Percentiles rank a stretch among this genome's conserved stretches.
These are phyloP conservation scores for Lecanoromycetidae sp. DNA, from an alignment of 2,329 filamentous ascomycete genomes.

Conservation along the genomic window DNA sequence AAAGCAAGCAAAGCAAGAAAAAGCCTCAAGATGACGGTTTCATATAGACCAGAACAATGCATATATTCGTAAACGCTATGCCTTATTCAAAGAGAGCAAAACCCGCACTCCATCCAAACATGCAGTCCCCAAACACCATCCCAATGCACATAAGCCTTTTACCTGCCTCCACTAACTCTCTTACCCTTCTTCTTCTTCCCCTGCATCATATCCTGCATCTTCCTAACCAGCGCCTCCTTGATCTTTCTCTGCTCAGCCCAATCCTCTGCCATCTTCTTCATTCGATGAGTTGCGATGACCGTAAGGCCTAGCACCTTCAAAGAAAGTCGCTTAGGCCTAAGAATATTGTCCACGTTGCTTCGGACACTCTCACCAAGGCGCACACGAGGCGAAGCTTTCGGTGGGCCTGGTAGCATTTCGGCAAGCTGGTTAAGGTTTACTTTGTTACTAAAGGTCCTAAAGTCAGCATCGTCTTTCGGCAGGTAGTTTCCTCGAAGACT, in stretches of 20 bases:
- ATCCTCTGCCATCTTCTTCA: constrained; percentile 33
- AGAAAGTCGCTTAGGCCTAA: constrained; percentile 24
- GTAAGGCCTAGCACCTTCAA: constrained; percentile 31
- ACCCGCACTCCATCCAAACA: too few relatives aligned
- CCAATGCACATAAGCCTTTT: too few relatives aligned
- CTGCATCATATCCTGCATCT: constrained; percentile 4
- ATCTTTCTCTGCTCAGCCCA: constrained; percentile 24
- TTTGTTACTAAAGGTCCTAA: constrained; percentile 64
- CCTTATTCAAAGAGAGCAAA: too few relatives aligned
- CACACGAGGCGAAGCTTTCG: constrained; percentile 22
- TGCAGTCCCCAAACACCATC: too few relatives aligned
- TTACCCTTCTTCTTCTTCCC: background rate
- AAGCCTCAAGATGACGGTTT: too few relatives aligned
- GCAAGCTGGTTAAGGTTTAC: constrained; percentile 77
- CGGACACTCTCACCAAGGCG: constrained; percentile 20
- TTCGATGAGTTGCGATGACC: constrained; percentile 34
- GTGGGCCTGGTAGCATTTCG: constrained; percentile 48
- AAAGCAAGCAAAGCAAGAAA: too few relatives aligned
- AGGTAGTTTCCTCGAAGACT: constrained; percentile 30
- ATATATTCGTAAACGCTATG: too few relatives aligned
- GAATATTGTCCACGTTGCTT: background rate
- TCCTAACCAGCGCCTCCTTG: constrained; percentile 1
- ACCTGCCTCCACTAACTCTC: background rate
- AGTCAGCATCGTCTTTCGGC: constrained; percentile 17
- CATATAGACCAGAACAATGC: too few relatives aligned